Evolutionary conservation across 108 stramenopile species (phyloP), one percentile per base, ranked within the genome.

Genomic region (Fragilariopsis cylindrus): DNA sequence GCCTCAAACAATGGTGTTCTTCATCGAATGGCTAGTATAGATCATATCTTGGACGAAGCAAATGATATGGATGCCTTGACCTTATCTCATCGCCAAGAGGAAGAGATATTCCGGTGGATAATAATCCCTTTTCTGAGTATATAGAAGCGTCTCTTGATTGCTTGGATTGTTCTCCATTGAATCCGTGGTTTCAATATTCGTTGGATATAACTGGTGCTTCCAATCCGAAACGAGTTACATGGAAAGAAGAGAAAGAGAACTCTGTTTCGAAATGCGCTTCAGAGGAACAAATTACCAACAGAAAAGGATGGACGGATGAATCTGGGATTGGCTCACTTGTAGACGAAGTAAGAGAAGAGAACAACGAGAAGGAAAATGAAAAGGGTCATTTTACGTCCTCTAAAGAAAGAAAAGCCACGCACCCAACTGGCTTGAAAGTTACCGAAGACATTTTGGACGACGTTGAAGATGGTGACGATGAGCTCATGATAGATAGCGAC

Each of bases 121-220:
- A 40, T 40, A 79, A 69, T 62, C 48, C 53, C 12, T 70, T 48
- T 62, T 46, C 45, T 2, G 78, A 67, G 11, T 79, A 60, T 49
- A 45, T 79, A 19, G 66, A 73, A 58, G 52, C 30, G 7, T 54
- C 66, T 56, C 64, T 79, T 21, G 78, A 73, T 45, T 65, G 39
- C 18, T 39, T 77, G 21, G 53, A 13, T 11, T 72, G 57, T 21
- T 72, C 72, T n/a, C 18, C 67, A 18, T 48, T 45, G 67, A 68
- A 68, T 48, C 67, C 67, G 6, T 52, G 11, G 43, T 46, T 65
- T 15, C 43, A 15, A 13, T 39, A 65, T 44, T 41, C 21, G 43
- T 7, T 65, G 65, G 18, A 40, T 13, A 46, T 15, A n/a, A 53
- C n/a, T 53, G 15, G 15, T 12, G 12, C 52, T 53, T n/a, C 52